Evolutionary conservation across 805 yeast species (phyloP), one percentile per base, ranked within the genome.

Genomic region (Candida peoriensis): DNA sequence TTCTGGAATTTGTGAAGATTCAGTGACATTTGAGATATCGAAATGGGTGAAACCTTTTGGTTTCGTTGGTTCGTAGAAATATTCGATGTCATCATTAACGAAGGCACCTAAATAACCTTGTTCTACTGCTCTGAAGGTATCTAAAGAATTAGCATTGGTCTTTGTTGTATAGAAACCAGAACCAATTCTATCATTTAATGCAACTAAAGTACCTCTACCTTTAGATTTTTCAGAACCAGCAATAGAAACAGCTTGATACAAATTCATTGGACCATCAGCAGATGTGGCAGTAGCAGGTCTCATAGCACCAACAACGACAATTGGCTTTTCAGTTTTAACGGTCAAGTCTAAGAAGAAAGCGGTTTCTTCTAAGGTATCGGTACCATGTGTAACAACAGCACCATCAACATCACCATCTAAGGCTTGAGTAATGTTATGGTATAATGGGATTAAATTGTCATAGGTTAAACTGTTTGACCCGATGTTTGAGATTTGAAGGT

Each of bases 191-290:
- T 79, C 87, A 47, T 79, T 79, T 37, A 79, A 59, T 0, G 81
- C 74, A 3, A 79, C 78, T 41, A 79, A 52, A 1, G 77, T 70
- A n/a, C 84, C 81, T 43, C 87, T 63, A 13, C 74, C 72, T 33
- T 65, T 51, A n/a, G 78, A 63, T 33, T 66, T 60, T 17, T 56
- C 55, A 42, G 66, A 60, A 1, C 78, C 60, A 2, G 86, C 84
- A 30, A 79, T 72, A 15, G 72, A 70, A 28, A 77, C 76, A 1
- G 85, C 82, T 47, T 79, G 83, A 49, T 77, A 78, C 39, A 79
- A 59, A 53, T 79, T 79, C 80, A 78, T 77, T 15, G 83, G 81
- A 2, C 86, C 86, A 55, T 79, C 87, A 3, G 82, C 79, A 4
- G 81, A 74, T 12, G 78, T 69, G 22, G 82, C 78, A 9, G 83